Evolutionary conservation across 1,284 basidiomycete genomes (phyloP), one percentile per base, ranked within the genome.

Genomic region (Irpex rosettiformis): DNA sequence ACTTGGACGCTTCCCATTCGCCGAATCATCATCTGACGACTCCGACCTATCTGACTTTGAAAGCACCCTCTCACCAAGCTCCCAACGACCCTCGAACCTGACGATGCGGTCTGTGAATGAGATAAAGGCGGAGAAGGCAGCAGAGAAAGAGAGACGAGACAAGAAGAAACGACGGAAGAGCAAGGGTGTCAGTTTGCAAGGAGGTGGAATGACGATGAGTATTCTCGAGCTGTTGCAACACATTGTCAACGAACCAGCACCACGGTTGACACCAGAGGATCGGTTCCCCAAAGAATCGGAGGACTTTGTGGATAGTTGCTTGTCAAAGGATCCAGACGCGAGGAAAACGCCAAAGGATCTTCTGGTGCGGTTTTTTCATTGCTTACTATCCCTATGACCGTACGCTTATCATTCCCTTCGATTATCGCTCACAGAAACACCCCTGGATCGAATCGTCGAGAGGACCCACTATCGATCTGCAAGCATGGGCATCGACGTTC

Each of bases 181-280:
- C 67, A 89, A 85, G 66, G 94, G 94, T 52, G 94, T 96, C 56
- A 89, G 85, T 64, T 77, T 97, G 62, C 92, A 94, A 69, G 94
- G 94, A 40, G 91, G 91, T 3, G 90, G 89, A 11, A 92, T 91
- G 85, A 95, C 94, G 65, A 96, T 99, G 93, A 93, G 90, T 64
- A 99, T 99, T 69, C 81, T 99, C 51, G 96, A 99, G 75, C 75
- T 99, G 37, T 79, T 99, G 68, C 96, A 99, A 69, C 94, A 98
- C 69, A 98, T 99, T 67, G 97, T 99, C 60, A 95, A 96, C 67
- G 95, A 98, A 73, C 93, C 95, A 18, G 93, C 95, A 28, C 95
- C 95, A 28, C 78, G 84, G 65, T 74, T 98, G 58, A 84, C 84
- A 13, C 81, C 85, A 0, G 82, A 86, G 54, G 85, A 85, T 28